phyloP scores from a whole-genome alignment of 768 basidiomycete species.

The Rhizopogon roseolus region DNA sequence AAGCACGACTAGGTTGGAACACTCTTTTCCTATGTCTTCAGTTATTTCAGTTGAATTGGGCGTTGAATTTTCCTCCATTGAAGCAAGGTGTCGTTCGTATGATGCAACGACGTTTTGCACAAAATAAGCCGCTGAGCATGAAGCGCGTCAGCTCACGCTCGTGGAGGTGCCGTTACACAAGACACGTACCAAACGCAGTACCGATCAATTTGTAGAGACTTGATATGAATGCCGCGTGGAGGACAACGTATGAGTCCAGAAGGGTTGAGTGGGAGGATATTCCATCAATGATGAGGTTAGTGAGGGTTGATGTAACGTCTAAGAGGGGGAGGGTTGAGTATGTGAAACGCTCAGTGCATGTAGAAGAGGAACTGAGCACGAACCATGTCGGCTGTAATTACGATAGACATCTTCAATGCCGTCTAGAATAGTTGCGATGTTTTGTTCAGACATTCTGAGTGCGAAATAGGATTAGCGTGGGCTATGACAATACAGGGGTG shows the following conservation, averaged over 20 bases:
- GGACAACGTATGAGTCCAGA: slow-evolving; percentile 84
- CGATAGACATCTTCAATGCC: slow-evolving; percentile 76
- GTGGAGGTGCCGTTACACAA: not conserved
- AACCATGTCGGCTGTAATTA: slow-evolving; percentile 74
- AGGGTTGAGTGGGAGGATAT: slow-evolving; percentile 78
- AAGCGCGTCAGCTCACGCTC: not conserved
- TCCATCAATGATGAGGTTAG: slow-evolving; percentile 69
- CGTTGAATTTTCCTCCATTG: slow-evolving; percentile 19
- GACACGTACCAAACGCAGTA: slow-evolving; percentile 80
- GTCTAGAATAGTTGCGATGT: slow-evolving; percentile 69
- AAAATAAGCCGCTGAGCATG: slow-evolving; percentile 67
- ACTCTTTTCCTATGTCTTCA: slow-evolving; percentile 71
- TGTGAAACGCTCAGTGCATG: slow-evolving; percentile 5
- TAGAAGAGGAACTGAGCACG: slow-evolving; percentile 10
- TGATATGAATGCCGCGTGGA: slow-evolving; percentile 83
- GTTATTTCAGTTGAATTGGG: slow-evolving; percentile 14
- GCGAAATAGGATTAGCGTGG: not conserved
- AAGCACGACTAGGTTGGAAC: slow-evolving; percentile 81
- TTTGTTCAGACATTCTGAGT: slow-evolving; percentile 86
- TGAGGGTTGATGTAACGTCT: slow-evolving; percentile 84
- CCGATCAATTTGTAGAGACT: slow-evolving; percentile 78
- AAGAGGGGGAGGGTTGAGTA: not conserved
- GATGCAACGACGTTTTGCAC: slow-evolving; percentile 64
- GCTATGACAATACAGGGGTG: not conserved
- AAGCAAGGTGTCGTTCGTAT: slow-evolving; percentile 57